Conservation (phyloP, 2,329 filamentous ascomycete genomes). For the Cercospora berteroae region DNA sequence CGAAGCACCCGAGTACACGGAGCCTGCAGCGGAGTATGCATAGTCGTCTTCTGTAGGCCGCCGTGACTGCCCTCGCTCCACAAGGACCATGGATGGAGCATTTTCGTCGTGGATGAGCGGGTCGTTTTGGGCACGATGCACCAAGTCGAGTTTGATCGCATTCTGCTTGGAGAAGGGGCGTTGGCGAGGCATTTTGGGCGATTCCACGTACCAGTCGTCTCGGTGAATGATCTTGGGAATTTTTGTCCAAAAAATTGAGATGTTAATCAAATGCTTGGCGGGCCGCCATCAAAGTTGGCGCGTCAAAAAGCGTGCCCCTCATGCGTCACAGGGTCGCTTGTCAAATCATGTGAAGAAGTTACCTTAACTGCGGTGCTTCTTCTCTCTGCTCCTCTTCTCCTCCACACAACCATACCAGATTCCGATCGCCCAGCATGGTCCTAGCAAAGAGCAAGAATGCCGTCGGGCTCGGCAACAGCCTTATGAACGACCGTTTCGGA, state of each 20-base stretch:
- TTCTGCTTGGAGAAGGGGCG: conserved; percentile 88
- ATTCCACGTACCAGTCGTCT: neutral
- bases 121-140: conserved; percentile 95
- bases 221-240: neutral
- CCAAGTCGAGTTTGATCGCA: conserved; percentile 88
- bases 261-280: neutral
- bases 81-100: conserved; percentile 87
- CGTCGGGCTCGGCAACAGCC: conserved; percentile 90
- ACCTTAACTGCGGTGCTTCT: conserved; percentile 6
- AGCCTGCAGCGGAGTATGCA: conserved; percentile 30
- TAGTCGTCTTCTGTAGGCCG: conserved; percentile 29
- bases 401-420: conserved; percentile 9
- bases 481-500: conserved; percentile 98
- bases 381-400: conserved; percentile 10
- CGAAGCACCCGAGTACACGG: conserved; percentile 37
- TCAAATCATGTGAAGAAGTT: conserved; percentile 15
- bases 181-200: conserved; percentile 65
- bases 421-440: conserved; percentile 53
- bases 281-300: conserved; percentile 7
- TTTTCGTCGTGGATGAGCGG: conserved; percentile 90
- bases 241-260: neutral
- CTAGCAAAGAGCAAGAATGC: conserved; percentile 91
- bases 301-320: neutral
- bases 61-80: conserved; percentile 53
- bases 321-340: conserved; percentile 17